Conservation (phyloP, 345 rosid species). For the Populus deltoides region DNA sequence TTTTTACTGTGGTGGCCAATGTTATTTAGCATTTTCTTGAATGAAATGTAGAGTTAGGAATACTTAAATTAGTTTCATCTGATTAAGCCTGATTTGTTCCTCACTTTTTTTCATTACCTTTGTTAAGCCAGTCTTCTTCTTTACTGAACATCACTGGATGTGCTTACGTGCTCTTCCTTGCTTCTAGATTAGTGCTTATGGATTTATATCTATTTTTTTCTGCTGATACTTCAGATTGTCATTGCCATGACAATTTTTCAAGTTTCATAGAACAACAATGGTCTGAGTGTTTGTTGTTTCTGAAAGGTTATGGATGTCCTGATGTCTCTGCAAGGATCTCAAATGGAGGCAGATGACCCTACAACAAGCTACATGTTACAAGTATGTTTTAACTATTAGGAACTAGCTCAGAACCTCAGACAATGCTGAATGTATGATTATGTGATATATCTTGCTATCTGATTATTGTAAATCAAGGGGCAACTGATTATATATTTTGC, state of each 20-base stretch:
- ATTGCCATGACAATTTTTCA: background rate
- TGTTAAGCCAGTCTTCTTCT: background rate
- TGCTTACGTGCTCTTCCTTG: background rate
- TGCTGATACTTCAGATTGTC: background rate
- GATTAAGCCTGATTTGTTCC: background rate
- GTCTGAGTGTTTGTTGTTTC: background rate
- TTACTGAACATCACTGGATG: background rate
- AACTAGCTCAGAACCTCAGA: background rate
- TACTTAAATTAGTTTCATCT: background rate
- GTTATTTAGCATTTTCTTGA: background rate
- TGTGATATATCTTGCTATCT: background rate
- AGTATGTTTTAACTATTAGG: slow-evolving; percentile 37
- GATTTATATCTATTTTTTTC: background rate
- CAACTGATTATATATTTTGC: slow-evolving; percentile 11
- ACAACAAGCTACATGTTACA: slow-evolving; percentile 96
- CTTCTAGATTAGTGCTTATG: background rate
- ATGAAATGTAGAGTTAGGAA: background rate
- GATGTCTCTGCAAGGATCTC: slow-evolving; percentile 89
- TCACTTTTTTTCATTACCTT: background rate
- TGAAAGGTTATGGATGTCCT: slow-evolving; percentile 95
- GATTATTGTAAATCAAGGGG: background rate
- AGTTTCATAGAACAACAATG: background rate
- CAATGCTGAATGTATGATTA: background rate
- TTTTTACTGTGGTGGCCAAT: background rate
- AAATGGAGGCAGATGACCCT: slow-evolving; percentile 98